Conservation (phyloP, 495 filamentous ascomycete genomes). For the Jackrogersella multiformis region DNA sequence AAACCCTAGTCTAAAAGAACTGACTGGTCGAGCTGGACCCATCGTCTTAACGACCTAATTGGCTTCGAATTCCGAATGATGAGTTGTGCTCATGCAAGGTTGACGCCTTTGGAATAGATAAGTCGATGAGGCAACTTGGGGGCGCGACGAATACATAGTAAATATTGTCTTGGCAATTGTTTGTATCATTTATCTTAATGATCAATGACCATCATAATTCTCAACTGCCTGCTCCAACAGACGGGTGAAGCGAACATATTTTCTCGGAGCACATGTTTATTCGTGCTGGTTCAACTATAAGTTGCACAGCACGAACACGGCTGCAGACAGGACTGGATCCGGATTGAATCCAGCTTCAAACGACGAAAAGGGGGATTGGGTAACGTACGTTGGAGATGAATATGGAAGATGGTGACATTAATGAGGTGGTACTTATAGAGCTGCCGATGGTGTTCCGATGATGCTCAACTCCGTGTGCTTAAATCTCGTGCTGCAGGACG, state of each 20-base stretch:
- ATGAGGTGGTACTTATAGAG: constrained; percentile 33
- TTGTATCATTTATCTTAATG: constrained; percentile 19
- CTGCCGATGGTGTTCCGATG: constrained; percentile 38
- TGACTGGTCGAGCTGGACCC: constrained; percentile 33
- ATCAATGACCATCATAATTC: constrained; percentile 5
- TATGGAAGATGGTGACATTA: constrained; percentile 32
- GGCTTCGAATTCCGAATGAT: constrained; percentile 37
- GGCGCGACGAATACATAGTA: no score
- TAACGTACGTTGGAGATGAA: constrained; percentile 33
- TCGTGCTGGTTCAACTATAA: constrained; percentile 18
- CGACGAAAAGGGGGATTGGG: constrained; percentile 20
- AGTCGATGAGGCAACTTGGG: constrained; percentile 16
- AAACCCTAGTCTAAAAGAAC: constrained; percentile 24
- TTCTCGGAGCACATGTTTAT: constrained; percentile 13
- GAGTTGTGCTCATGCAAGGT: constrained; percentile 40
- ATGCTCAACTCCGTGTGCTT: constrained; percentile 36
- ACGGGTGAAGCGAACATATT: constrained; percentile 7
- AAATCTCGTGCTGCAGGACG: constrained; percentile 36
- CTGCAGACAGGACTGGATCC: constrained; percentile 28
- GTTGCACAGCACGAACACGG: constrained; percentile 39
- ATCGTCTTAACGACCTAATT: constrained; percentile 36
- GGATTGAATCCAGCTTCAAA: constrained; percentile 35
- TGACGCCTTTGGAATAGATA: constrained; percentile 23
- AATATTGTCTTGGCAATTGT: constrained; percentile 28
- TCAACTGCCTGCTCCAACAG: not conserved